Evolutionary conservation across 177 flowering plant species (phyloP), one percentile per base, ranked within the genome.

Genomic region (Vitis hybrid): DNA sequence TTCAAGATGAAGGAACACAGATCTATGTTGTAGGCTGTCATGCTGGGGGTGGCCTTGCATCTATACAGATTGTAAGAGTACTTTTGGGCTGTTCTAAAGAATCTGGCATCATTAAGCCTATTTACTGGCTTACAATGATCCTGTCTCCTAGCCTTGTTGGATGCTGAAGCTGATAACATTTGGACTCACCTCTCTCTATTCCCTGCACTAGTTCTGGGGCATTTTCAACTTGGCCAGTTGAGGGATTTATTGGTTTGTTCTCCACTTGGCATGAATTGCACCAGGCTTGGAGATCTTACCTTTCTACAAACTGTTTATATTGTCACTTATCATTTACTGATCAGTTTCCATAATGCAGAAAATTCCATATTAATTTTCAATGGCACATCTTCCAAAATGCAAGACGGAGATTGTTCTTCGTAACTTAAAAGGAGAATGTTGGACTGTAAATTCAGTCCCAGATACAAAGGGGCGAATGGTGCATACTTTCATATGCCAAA

Each of bases 381-480:
- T 70, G 62, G 82, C 76, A 54, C 76, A 86, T 74, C 80, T 85
- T 56, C 88, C 90, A 2, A 64, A 70, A 54, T 76, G 74, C 75
- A 83, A 78, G 74, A 80, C 85, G 39, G 81, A 85, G 79, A 71
- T 87, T 56, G 52, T 72, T 60, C 85, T 87, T 64, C 80, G 78
- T 21, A 85, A 83, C 73, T 49, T 69, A 56, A 72, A 72, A 69
- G 90, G 90, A 23, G 68, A 75, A 58, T 68, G 72, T 66, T 87
- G 91, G 91, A 80, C 66, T 4, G 85, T 87, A 61, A 82, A 84
- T 65, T 84, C 86, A 15, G 70, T 84, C 51, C 89, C 88, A 56
- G 81, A 80, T 69, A 52, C 74, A 11, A 81, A 78, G 51, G 83
- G 83, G 39, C 75, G 79, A 66, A 62, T 76, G n/a, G 69, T 73